Percentiles rank a stretch among this genome's conserved stretches.
These are phyloP conservation scores for Chaetoceros muelleri DNA, from an alignment of 108 stramenopile species.

Conservation along the genomic window DNA sequence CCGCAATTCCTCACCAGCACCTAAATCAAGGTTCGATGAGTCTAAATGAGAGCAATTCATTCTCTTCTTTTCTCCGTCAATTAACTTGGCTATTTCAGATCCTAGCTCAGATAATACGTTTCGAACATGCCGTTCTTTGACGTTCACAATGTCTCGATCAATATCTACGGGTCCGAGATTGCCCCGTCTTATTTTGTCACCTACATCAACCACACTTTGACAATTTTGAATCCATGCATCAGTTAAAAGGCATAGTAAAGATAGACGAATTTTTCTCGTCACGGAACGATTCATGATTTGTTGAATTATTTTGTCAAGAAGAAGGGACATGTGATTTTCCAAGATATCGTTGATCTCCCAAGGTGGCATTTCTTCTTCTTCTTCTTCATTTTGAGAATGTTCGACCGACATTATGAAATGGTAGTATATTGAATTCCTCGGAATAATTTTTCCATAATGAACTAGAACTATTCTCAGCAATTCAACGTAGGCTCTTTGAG, in stretches of 20 bases:
- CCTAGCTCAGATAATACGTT: background rate
- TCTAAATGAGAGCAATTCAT: too few species aligned
- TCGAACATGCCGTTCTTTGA: background rate
- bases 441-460: background rate
- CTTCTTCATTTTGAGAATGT: too few species aligned
- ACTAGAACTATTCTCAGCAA: background rate
- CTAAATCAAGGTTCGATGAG: background rate
- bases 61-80: background rate
- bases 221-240: background rate
- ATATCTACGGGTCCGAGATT: background rate
- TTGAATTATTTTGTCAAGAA: background rate
- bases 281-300: background rate
- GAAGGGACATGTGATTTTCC: background rate
- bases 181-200: background rate
- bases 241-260: background rate
- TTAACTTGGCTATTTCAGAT: background rate
- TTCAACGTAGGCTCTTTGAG: background rate
- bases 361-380: background rate
- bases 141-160: background rate
- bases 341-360: background rate
- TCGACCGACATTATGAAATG: background rate
- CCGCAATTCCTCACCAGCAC: background rate
- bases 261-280: background rate
- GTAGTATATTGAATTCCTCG: background rate
- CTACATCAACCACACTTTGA: background rate